These are phyloP conservation scores for Fusarium devonianum DNA, from an alignment of 2,329 filamentous ascomycete species.

Conservation along the genomic window DNA sequence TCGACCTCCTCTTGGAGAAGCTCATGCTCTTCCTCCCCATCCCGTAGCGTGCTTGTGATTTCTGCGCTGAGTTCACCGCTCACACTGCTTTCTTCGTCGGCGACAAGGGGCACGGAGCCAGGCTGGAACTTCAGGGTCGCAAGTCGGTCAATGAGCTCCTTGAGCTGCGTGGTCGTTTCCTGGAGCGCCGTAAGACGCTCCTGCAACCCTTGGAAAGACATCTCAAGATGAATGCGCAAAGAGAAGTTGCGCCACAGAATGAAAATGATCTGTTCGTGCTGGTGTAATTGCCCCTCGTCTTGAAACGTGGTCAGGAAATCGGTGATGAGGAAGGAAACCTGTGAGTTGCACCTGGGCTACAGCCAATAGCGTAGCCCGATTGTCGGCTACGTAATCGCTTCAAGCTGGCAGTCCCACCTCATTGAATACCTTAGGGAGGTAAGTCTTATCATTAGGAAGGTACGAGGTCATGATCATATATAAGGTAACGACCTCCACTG, in stretches of 20 bases:
- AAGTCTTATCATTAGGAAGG: no score
- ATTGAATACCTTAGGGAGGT: no score
- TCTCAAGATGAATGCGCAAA: slow-evolving; percentile 38
- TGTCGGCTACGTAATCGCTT: no score
- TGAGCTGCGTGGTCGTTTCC: slow-evolving; percentile 66
- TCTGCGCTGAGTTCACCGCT: slow-evolving; percentile 79
- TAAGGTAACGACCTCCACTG: no score
- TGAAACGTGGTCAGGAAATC: slow-evolving; percentile 43
- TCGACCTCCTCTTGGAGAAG: slow-evolving; percentile 79
- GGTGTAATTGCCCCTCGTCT: slow-evolving; percentile 10
- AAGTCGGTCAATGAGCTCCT: slow-evolving; percentile 66
- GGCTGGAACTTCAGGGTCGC: slow-evolving; percentile 65
- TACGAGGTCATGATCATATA: no score
- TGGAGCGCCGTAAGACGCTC: slow-evolving; percentile 66
- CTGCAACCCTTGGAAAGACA: slow-evolving; percentile 68
- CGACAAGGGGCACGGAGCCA: slow-evolving; percentile 61
- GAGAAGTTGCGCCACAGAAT: neutral
- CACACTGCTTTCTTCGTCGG: slow-evolving; percentile 59
- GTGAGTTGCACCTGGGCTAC: no score
- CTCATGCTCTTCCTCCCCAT: slow-evolving; percentile 84
- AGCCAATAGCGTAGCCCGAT: no score
- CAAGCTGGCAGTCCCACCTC: no score
- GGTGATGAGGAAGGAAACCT: no score
- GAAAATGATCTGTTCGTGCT: slow-evolving; percentile 1
- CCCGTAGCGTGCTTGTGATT: slow-evolving; percentile 79